Evolutionary conservation across 495 filamentous ascomycete species (phyloP).

Genomic region (Penicillium soppii): DNA sequence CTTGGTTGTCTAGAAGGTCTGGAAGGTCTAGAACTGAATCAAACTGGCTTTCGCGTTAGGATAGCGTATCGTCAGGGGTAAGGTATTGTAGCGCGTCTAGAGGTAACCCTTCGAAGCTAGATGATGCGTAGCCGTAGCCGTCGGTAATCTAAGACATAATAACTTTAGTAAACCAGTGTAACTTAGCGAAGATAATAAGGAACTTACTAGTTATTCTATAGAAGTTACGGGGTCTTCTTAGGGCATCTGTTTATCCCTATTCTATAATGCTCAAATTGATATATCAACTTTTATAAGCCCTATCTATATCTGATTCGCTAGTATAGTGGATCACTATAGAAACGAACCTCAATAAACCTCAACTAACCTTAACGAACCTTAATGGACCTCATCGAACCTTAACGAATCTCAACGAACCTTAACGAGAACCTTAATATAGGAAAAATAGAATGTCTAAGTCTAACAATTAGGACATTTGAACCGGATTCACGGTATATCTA

Average conservation of each 20-base stretch:
- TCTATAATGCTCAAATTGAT: background rate
- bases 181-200: background rate
- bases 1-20: background rate
- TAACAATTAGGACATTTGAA: background rate
- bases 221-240: background rate
- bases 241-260: background rate
- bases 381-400: too few species aligned
- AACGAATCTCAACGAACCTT: background rate
- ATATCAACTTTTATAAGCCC: background rate
- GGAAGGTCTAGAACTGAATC: background rate
- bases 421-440: background rate
- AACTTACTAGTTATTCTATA: background rate
- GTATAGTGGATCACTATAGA: background rate
- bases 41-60: background rate
- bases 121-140: background rate
- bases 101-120: background rate
- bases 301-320: background rate
- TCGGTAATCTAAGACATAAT: background rate
- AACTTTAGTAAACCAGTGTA: background rate
- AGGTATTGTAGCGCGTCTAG: background rate
- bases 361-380: background rate
- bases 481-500: background rate
- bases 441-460: background rate
- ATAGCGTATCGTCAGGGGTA: background rate
- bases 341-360: background rate